These are phyloP conservation scores for Plasmodium fragile DNA, from an alignment of 169 alveolate species.

Conservation along the genomic window DNA sequence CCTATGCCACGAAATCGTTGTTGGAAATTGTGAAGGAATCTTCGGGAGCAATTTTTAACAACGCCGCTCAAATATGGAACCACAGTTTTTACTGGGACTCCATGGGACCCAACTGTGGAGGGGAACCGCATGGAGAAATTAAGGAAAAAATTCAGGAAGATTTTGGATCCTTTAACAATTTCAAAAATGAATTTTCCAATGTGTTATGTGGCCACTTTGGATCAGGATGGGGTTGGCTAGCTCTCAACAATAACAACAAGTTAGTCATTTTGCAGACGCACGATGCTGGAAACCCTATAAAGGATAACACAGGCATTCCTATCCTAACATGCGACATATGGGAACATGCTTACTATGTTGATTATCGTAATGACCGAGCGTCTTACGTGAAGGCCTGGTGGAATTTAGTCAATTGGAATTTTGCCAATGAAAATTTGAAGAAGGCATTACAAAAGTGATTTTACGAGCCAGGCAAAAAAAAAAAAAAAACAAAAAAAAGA, in stretches of 20 bases:
- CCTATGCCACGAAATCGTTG: slow-evolving; percentile 75
- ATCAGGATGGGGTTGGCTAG: slow-evolving; percentile 99
- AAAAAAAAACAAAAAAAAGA: not conserved
- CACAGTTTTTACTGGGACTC: slow-evolving; percentile 96
- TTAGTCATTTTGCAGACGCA: slow-evolving; percentile 92
- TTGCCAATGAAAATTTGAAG: slow-evolving; percentile 86
- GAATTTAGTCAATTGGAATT: slow-evolving; percentile 96
- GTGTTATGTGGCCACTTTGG: slow-evolving; percentile 95
- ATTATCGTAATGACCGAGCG: slow-evolving; percentile 93
- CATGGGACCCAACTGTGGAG: slow-evolving; percentile 93
- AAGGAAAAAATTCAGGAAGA: slow-evolving; percentile 86
- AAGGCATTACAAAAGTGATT: slow-evolving; percentile 65
- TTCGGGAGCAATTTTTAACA: slow-evolving; percentile 90
- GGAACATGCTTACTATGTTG: slow-evolving; percentile 98
- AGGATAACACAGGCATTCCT: slow-evolving; percentile 90
- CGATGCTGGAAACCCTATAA: slow-evolving; percentile 93
- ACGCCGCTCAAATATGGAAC: slow-evolving; percentile 94
- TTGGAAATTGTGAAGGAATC: slow-evolving; percentile 84
- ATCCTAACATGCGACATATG: slow-evolving; percentile 95
- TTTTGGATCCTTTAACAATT: slow-evolving; percentile 90
- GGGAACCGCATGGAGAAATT: slow-evolving; percentile 92
- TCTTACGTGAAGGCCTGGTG: slow-evolving; percentile 93
- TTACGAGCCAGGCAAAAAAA: not conserved
- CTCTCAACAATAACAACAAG: slow-evolving; percentile 91
- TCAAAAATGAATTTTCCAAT: slow-evolving; percentile 88